A percentile compares a stretch with the other conserved stretches of the same genome.
phyloP scores from a whole-genome alignment of 23 red algal species.

The Gracilaria vermiculophylla region DNA sequence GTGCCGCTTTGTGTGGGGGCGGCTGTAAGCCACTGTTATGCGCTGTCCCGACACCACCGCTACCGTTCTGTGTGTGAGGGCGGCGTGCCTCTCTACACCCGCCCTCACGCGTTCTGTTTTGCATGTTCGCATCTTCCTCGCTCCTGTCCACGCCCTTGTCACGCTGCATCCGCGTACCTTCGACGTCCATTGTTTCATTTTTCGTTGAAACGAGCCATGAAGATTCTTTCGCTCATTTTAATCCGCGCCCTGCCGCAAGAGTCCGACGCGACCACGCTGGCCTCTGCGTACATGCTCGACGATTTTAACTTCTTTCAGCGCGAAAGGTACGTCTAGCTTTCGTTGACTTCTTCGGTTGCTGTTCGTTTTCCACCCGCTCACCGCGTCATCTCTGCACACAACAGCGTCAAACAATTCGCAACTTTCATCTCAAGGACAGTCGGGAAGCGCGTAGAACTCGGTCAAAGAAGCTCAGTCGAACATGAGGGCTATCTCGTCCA shows the following conservation, averaged over 20 bases:
- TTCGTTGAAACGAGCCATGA: constrained; percentile 62
- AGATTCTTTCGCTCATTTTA: constrained; percentile 82
- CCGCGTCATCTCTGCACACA: background rate
- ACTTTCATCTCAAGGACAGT: constrained; percentile 91
- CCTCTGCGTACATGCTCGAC: constrained; percentile 78
- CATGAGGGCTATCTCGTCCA: constrained; percentile 87
- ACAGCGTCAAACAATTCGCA: constrained; percentile 89
- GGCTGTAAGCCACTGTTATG: constrained; percentile 24
- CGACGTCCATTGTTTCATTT: background rate
- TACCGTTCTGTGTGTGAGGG: background rate
- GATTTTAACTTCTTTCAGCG: constrained; percentile 97
- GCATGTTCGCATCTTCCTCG: too few species aligned
- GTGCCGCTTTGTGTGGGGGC: constrained; percentile 16
- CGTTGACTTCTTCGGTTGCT: background rate
- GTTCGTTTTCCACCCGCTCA: background rate
- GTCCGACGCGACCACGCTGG: constrained; percentile 71
- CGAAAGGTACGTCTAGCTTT: constrained; percentile 64
- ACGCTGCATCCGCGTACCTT: background rate
- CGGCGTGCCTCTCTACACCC: background rate
- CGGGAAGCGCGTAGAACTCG: constrained; percentile 78
- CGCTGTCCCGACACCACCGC: background rate
- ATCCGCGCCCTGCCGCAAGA: constrained; percentile 60
- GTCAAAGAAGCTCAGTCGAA: constrained; percentile 89
- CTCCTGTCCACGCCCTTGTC: background rate
- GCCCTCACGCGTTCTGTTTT: too few species aligned